phyloP scores from a whole-genome alignment of 2,329 filamentous ascomycete species.

The Endothia cerciana region DNA sequence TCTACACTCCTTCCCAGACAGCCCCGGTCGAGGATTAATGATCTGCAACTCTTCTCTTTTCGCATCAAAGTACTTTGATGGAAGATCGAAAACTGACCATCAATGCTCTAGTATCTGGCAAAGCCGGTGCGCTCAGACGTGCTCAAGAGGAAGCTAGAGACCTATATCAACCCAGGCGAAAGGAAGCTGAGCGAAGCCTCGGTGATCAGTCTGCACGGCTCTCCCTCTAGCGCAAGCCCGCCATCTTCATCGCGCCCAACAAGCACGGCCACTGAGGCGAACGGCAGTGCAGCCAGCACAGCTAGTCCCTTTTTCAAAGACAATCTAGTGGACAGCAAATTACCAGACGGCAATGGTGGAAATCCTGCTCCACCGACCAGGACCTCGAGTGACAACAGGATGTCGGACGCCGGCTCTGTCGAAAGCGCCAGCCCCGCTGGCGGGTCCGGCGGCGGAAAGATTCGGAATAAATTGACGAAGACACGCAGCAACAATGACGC shows the following conservation, averaged over 20 bases:
- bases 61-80: not conserved
- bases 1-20: not conserved
- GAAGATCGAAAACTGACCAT: not conserved
- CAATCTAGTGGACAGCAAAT: constrained; percentile 31
- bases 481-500: constrained; percentile 21
- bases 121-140: constrained; percentile 92
- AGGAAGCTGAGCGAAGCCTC: constrained; percentile 28
- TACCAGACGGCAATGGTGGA: constrained; percentile 22
- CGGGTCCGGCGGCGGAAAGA: constrained; percentile 17
- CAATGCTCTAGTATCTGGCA: constrained; percentile 82
- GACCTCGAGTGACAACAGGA: constrained; percentile 41
- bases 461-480: constrained; percentile 32
- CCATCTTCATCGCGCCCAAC: constrained; percentile 16
- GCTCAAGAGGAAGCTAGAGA: constrained; percentile 78
- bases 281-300: constrained; percentile 24
- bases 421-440: constrained; percentile 31
- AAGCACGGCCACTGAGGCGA: constrained; percentile 22
- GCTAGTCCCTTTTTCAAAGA: constrained; percentile 33
- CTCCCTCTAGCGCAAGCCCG: constrained; percentile 30
- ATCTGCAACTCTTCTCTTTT: not conserved
- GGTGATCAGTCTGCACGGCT: constrained; percentile 20
- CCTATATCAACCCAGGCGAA: constrained; percentile 51
- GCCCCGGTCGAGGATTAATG: not conserved
- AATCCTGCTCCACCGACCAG: constrained; percentile 34
- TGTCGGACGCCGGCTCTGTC: constrained; percentile 37